Evolutionary conservation across 768 basidiomycete species (phyloP).

Genomic region (Xanthoconium purpureum): DNA sequence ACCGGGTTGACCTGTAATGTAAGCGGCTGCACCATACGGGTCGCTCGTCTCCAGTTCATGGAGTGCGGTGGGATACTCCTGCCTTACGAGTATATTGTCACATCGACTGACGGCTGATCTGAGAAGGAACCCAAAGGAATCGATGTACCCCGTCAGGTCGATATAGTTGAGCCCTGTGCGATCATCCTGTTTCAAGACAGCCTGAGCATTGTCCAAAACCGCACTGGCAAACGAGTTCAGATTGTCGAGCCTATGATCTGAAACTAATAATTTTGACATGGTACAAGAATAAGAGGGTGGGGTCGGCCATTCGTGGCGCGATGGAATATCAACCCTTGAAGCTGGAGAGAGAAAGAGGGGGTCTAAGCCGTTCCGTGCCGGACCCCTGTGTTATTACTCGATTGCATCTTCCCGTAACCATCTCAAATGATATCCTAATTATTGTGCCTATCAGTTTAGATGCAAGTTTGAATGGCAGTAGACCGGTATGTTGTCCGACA

Average conservation of each 20-base stretch:
- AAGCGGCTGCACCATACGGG: background rate
- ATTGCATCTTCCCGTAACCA: too few species aligned
- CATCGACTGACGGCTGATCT: background rate
- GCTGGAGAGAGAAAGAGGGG: too few species aligned
- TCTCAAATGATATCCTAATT: too few species aligned
- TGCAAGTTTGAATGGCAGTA: too few species aligned
- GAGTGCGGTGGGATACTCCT: background rate
- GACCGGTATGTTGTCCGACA: too few species aligned
- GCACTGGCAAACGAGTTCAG: background rate
- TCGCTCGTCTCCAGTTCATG: background rate
- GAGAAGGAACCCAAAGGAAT: background rate
- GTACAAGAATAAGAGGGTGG: background rate
- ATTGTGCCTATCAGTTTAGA: too few species aligned
- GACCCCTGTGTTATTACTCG: too few species aligned
- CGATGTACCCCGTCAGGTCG: background rate
- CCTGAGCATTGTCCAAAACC: background rate
- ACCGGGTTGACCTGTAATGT: conserved; percentile 2
- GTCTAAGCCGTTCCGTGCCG: too few species aligned
- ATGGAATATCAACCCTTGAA: too few species aligned
- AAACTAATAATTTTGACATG: background rate
- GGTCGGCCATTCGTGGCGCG: too few species aligned
- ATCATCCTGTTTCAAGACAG: background rate
- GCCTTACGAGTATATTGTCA: conserved; percentile 2
- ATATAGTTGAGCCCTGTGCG: background rate
- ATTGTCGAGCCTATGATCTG: background rate